phyloP scores from a whole-genome alignment of 2,329 filamentous ascomycete species.

The Xylogone sp. region DNA sequence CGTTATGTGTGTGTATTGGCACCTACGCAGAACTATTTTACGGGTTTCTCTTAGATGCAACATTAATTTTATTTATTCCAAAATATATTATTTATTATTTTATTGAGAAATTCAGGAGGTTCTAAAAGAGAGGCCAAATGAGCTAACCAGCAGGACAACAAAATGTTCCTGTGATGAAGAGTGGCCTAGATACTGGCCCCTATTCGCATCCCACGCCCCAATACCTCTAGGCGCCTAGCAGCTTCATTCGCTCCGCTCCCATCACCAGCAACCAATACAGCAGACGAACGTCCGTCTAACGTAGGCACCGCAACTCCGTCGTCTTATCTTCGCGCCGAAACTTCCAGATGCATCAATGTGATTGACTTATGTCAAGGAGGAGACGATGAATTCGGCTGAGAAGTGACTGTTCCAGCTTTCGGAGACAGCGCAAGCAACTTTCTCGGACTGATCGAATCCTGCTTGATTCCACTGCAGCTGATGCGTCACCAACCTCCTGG shows the following conservation, averaged over 20 bases:
- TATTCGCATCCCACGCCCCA: neutral
- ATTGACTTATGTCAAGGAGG: neutral
- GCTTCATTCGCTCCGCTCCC: neutral
- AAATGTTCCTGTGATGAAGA: neutral
- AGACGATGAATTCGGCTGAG: neutral
- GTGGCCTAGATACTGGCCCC: neutral
- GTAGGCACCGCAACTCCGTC: neutral
- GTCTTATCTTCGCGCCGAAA: too few relatives aligned
- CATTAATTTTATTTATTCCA: too few relatives aligned
- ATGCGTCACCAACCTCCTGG: neutral
- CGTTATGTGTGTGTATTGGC: too few relatives aligned
- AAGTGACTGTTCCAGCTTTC: neutral
- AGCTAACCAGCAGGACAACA: too few relatives aligned
- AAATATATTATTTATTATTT: too few relatives aligned
- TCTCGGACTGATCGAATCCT: neutral
- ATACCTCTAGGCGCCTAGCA: neutral
- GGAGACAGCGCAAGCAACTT: neutral
- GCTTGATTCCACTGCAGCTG: neutral
- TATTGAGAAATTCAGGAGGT: too few relatives aligned
- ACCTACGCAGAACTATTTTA: too few relatives aligned
- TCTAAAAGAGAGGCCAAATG: neutral
- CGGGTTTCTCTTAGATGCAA: too few relatives aligned
- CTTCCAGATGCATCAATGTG: neutral
- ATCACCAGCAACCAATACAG: neutral
- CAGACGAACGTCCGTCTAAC: neutral